phyloP scores from a whole-genome alignment of 495 filamentous ascomycete species.

The Cercophora newfieldiana region DNA sequence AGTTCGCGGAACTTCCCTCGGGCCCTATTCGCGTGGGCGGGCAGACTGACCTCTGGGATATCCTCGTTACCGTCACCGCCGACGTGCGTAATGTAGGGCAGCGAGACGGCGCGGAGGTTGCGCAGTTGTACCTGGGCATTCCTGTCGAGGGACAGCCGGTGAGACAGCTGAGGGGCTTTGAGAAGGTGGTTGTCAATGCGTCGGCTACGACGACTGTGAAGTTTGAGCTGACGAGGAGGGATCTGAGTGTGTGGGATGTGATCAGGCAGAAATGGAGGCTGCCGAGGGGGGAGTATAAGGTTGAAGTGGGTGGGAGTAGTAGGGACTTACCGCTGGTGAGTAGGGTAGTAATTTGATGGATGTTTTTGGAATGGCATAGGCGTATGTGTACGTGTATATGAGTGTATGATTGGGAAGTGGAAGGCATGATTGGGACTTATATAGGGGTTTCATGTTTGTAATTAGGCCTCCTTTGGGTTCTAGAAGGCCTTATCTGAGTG shows the following conservation, averaged over 20 bases:
- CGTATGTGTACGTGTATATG: no score
- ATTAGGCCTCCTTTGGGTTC: no score
- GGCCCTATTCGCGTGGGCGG: constrained; percentile 56
- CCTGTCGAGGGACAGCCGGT: constrained; percentile 48
- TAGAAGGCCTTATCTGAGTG: no score
- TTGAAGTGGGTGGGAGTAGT: constrained; percentile 64
- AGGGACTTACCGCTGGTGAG: constrained; percentile 61
- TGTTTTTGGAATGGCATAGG: no score
- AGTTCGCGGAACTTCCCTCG: constrained; percentile 34
- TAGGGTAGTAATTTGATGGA: constrained; percentile 25
- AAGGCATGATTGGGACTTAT: no score
- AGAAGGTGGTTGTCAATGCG: constrained; percentile 53
- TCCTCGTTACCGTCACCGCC: constrained; percentile 51
- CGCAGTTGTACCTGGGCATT: constrained; percentile 65
- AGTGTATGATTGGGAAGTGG: no score
- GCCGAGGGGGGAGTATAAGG: constrained; percentile 45
- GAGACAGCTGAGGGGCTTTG: constrained; percentile 65
- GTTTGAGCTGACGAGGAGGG: constrained; percentile 62
- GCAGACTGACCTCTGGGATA: constrained; percentile 58
- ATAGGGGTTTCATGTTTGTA: no score
- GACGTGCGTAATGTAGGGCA: constrained; percentile 58
- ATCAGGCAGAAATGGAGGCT: constrained; percentile 60
- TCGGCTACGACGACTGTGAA: constrained; percentile 46
- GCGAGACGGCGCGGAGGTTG: constrained; percentile 53
- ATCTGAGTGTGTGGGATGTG: constrained; percentile 68